Evolutionary conservation across 164 flowering plant species (phyloP).

Genomic region (Malania oleifera): DNA sequence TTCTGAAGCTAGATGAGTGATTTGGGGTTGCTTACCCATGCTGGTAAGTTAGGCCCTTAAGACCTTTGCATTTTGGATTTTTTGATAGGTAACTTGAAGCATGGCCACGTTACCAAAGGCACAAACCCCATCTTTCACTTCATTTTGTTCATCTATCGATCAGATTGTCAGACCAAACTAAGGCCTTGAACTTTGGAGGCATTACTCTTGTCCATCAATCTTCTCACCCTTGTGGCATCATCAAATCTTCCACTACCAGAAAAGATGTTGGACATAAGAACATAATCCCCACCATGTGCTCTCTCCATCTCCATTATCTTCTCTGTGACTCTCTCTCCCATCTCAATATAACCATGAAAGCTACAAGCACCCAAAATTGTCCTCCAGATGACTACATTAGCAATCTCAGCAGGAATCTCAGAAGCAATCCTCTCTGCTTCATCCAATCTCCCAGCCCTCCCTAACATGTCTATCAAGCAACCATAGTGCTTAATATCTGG

Average conservation of each 20-base stretch:
- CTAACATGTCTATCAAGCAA: conserved; percentile 49
- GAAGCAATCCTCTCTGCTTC: conserved; percentile 56
- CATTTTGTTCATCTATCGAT: too few relatives aligned
- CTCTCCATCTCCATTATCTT: conserved; percentile 54
- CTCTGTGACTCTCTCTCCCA: conserved; percentile 47
- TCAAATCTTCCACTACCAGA: conserved; percentile 38
- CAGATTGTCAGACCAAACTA: too few relatives aligned
- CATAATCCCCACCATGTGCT: conserved; percentile 53
- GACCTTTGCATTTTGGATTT: too few relatives aligned
- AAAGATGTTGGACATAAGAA: conserved; percentile 56
- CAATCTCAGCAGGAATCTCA: conserved; percentile 31
- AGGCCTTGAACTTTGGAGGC: conserved; percentile 36
- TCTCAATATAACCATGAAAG: conserved; percentile 46
- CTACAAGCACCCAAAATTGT: conserved; percentile 64
- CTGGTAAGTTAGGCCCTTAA: too few relatives aligned
- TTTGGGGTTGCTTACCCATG: too few relatives aligned
- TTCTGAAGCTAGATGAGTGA: too few relatives aligned
- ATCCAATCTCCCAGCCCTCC: conserved; percentile 49
- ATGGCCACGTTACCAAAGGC: too few relatives aligned
- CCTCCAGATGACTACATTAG: conserved; percentile 54
- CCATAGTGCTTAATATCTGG: conserved; percentile 59
- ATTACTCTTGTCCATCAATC: conserved; percentile 35
- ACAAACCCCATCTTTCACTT: too few relatives aligned
- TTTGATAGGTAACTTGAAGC: too few relatives aligned
- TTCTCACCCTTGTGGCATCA: conserved; percentile 51